Percentiles rank a stretch among this genome's conserved stretches.
Evolutionary conservation across 148 eudicot species (phyloP).

Genomic region (Rhododendron henanense): DNA sequence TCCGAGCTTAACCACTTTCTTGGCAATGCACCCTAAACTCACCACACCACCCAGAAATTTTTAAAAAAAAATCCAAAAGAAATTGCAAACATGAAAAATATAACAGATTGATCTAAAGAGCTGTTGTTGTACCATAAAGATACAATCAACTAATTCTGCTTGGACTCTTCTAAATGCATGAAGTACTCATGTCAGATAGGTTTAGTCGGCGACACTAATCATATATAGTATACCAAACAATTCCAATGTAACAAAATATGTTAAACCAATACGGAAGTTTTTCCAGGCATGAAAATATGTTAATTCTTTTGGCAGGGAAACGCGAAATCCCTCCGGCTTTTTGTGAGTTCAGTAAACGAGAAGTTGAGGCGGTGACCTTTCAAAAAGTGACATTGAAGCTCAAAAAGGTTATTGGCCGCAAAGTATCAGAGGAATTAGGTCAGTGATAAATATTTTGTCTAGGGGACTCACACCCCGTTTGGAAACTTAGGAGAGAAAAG

Average conservation of each 20-base stretch:
- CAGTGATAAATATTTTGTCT: too few species aligned
- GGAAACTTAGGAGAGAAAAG: too few species aligned
- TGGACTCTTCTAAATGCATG: not conserved
- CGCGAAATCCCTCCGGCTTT: too few species aligned
- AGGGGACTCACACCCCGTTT: too few species aligned
- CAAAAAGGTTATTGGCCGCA: too few species aligned
- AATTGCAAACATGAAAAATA: too few species aligned
- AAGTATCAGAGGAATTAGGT: too few species aligned
- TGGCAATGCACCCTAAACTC: constrained; percentile 75
- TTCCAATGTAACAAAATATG: not conserved
- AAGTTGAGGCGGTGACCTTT: too few species aligned
- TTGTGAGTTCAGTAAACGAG: too few species aligned
- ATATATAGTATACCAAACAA: not conserved
- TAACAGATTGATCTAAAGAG: too few species aligned
- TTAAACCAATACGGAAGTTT: not conserved
- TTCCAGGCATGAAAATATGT: not conserved
- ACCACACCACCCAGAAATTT: constrained; percentile 9
- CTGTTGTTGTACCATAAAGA: not conserved
- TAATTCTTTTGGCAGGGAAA: too few species aligned
- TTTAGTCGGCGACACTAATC: not conserved
- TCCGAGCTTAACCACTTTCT: constrained; percentile 97
- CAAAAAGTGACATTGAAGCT: too few species aligned
- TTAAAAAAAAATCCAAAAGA: not conserved
- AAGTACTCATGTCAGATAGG: not conserved
- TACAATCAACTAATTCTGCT: not conserved